phyloP scores from a whole-genome alignment of 805 yeast genomes.

The Nakazawaea wickerhamii region DNA sequence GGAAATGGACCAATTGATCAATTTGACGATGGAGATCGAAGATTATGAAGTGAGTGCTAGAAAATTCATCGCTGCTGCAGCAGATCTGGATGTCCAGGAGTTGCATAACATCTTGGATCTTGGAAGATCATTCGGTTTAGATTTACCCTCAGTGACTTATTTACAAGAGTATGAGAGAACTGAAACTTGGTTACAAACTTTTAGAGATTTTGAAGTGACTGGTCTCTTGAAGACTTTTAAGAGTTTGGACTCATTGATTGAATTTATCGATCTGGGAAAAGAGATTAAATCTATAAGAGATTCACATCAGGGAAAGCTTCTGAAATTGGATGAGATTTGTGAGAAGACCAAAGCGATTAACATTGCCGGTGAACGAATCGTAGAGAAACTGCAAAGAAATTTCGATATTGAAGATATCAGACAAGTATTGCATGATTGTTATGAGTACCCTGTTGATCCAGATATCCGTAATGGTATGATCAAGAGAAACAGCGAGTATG shows the following conservation, averaged over 20 bases:
- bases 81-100: conserved; percentile 30
- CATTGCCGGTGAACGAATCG: neutral
- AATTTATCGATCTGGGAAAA: conserved; percentile 22
- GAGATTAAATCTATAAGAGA: conserved; percentile 12
- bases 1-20: conserved; percentile 56
- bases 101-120: conserved; percentile 47
- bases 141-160: conserved; percentile 40
- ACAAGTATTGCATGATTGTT: neutral
- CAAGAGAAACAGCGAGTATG: conserved; percentile 8
- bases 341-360: conserved; percentile 16
- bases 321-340: conserved; percentile 14
- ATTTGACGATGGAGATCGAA: conserved; percentile 45
- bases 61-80: conserved; percentile 11
- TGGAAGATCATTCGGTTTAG: conserved; percentile 58
- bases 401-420: neutral
- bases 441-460: conserved; percentile 10
- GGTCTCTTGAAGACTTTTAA: conserved; percentile 5
- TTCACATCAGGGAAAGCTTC: conserved; percentile 16
- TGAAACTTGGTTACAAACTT: conserved; percentile 32
- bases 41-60: conserved; percentile 45
- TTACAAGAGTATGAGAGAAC: conserved; percentile 34
- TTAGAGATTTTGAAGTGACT: conserved; percentile 24
- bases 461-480: conserved; percentile 1
- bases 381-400: neutral
- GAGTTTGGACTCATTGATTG: neutral